Evolutionary conservation across 129 eudicot species (phyloP), one percentile per base, ranked within the genome.

Genomic region (Lactuca sativa): DNA sequence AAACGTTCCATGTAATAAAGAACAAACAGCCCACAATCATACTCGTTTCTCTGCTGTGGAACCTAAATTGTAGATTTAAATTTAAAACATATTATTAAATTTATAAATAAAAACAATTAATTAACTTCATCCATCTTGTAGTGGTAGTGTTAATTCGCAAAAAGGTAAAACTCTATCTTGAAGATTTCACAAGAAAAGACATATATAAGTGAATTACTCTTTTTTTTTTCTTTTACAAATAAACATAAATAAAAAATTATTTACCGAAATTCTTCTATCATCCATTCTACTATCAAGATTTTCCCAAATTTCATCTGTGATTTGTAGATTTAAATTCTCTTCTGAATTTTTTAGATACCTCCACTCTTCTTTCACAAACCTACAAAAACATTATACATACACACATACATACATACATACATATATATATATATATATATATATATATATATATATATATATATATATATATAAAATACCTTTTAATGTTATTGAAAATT

Each of bases 1-100:
- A 91, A 88, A 43, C 90, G 90, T 64, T 91, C 86, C 73, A 91
- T 91, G 62, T 83, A 91, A 70, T 49, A 82, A 31, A 91, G 86
- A 72, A 91, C 97, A 76, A 91, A 91, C 36, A 87, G 82, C 56
- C 97, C 97, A 82, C 97, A 91, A 40, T 91, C 97, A 11, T 83
- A 85, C 0, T 81, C 85, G 31, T 91, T 86, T 58, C 70, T 78
- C 75, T 91, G 97, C 13, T 82, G 90, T 14, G 97, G 97, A 38
- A 91, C 95, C 97, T 91, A 81, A 17, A 30, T 37, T 18, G 36
- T 91, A 81, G 31, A 30, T 37, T 18, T 25, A 40, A 40, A 5
- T 5, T 40, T 40, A 40, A 47, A 10, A 47, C 52, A 47, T 10
- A 47, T 3, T 47, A 47, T 3, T 47, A 47, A 53, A 15, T 53